These are phyloP conservation scores for Zoysia pacifica DNA, from an alignment of 176 grass and related monocot genomes.

Conservation along the genomic window DNA sequence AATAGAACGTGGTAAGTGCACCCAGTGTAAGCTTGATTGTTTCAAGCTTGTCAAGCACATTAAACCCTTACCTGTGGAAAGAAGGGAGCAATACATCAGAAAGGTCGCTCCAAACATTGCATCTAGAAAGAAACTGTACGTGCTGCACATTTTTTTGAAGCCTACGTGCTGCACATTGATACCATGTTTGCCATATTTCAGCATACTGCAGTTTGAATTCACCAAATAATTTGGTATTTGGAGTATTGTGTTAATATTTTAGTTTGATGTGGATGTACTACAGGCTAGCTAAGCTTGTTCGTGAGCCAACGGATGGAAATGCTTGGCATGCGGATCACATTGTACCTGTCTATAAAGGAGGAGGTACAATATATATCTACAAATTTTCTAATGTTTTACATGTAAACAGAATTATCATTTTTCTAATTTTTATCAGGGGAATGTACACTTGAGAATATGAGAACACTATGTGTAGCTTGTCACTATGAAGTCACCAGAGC, in stretches of 20 bases:
- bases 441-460: conserved; percentile 90
- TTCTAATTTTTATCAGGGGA: conserved; percentile 60
- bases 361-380: conserved; percentile 54
- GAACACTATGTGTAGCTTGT: conserved; percentile 94
- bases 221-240: conserved; percentile 14
- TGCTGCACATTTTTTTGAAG: conserved; percentile 2
- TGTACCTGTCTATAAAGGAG: conserved; percentile 85
- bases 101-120: conserved; percentile 84
- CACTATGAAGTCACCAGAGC: conserved; percentile 66
- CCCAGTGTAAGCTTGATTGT: conserved; percentile 87
- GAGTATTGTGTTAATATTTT: conserved; percentile 27
- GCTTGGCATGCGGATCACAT: conserved; percentile 95
- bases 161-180: conserved; percentile 46
- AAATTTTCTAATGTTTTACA: conserved; percentile 16
- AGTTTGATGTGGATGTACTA: conserved; percentile 33
- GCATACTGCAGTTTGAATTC: conserved; percentile 5
- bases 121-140: conserved; percentile 76
- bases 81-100: conserved; percentile 68
- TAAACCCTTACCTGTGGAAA: conserved; percentile 57
- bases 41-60: conserved; percentile 69
- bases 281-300: conserved; percentile 71
- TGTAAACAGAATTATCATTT: conserved; percentile 37
- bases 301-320: conserved; percentile 79
- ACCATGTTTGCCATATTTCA: conserved; percentile 1
- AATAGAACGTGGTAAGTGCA: conserved; percentile 79